These are phyloP conservation scores for Aspergillus hancockii DNA, from an alignment of 495 filamentous ascomycete genomes.

Conservation along the genomic window DNA sequence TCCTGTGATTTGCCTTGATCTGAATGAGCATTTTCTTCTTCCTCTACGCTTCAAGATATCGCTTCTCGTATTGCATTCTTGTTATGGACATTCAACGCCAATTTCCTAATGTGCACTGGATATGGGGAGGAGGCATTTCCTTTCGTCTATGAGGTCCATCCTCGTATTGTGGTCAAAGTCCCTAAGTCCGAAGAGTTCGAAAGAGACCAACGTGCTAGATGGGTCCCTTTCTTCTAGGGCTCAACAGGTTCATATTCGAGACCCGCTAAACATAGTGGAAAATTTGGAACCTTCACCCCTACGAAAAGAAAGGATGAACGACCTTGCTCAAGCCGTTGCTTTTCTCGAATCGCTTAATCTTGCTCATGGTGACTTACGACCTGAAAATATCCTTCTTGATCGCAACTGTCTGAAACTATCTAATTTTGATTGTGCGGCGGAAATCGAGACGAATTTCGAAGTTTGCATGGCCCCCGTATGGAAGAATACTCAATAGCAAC, in stretches of 20 bases:
- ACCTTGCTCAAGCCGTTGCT: conserved; percentile 39
- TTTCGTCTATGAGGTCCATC: conserved; percentile 43
- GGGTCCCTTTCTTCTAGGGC: conserved; percentile 26
- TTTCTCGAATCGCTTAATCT: conserved; percentile 41
- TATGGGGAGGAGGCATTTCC: conserved; percentile 36
- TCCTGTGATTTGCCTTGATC: too few relatives aligned
- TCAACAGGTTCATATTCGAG: conserved; percentile 27
- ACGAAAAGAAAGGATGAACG: conserved; percentile 41
- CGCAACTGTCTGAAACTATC: conserved; percentile 27
- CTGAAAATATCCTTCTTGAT: conserved; percentile 33
- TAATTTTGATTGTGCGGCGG: conserved; percentile 32
- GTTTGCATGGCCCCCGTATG: conserved; percentile 31
- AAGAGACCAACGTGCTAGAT: conserved; percentile 31
- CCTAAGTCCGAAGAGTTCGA: conserved; percentile 37
- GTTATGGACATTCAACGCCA: conserved; percentile 25
- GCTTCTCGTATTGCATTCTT: conserved; percentile 11
- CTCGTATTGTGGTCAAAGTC: conserved; percentile 39
- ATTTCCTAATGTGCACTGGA: conserved; percentile 32
- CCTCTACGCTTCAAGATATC: too few relatives aligned
- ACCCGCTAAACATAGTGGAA: conserved; percentile 28
- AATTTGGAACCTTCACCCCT: conserved; percentile 33
- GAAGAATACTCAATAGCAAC: conserved; percentile 24
- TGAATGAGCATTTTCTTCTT: too few relatives aligned
- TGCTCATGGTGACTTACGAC: conserved; percentile 36
- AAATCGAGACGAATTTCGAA: conserved; percentile 31